Evolutionary conservation across 129 eudicot genomes (phyloP), one percentile per base, ranked within the genome.

Genomic region (Solidago caesia): DNA sequence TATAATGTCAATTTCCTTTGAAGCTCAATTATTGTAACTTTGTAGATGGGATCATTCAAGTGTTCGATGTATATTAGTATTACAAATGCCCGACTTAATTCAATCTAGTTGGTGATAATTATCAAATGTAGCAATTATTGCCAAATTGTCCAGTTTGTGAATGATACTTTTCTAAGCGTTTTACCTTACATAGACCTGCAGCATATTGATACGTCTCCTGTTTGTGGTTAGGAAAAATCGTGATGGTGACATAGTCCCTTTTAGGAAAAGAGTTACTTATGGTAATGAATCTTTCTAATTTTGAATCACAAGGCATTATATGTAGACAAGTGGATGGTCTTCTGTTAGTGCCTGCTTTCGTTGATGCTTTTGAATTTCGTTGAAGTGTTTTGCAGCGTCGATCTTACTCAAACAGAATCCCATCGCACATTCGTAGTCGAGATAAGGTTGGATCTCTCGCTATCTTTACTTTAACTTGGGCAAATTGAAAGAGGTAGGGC

Each of bases 401-500:
- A 74, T 74, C 49, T 74, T 63, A 8, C 63, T 49, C 71, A 7
- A 75, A 41, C 67, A 21, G 44, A 49, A 26, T 42, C 64, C 33
- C 6, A 27, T 71, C 70, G 57, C 77, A 78, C 57, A 44, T 62
- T 48, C 46, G 8, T 47, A 41, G 71, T 61, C 27, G 64, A 79
- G 73, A 79, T 64, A 65, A 73, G 68, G 78, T 63, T 70, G 39
- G 41, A 79, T 78, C 49, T 49, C 57, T 78, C 16, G 45, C 56
- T 62, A 61, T 70, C 63, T 60, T 13, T 27, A 8, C 7, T 13
- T 45, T 44, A 47, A 43, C 61, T 74, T 49, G 64, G 64, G 46
- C 67, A 57, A n/a, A 44, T 76, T 45, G n/a, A 47, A 60, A 29
- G 59, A 77, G 4, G 64, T 29, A 64, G 69, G 70, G 75, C 44